These are phyloP conservation scores for Cardamine occulta DNA, from an alignment of 345 rosid genomes.

Conservation along the genomic window DNA sequence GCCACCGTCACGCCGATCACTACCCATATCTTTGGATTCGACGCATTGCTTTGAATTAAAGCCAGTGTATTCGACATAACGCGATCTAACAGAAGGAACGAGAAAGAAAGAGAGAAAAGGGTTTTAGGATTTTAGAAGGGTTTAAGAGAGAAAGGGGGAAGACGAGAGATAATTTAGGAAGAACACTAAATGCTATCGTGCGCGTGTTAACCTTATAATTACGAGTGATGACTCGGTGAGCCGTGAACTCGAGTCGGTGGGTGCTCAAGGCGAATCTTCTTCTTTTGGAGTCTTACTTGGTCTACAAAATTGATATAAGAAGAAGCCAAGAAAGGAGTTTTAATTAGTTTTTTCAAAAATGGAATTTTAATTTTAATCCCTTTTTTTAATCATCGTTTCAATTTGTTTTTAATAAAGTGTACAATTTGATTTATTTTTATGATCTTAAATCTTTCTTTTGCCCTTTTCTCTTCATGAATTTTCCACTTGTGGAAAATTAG, in stretches of 20 bases:
- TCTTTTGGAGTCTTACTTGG: not conserved
- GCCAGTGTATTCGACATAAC: conserved; percentile 55
- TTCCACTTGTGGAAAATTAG: conserved; percentile 1
- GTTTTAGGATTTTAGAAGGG: conserved; percentile 52
- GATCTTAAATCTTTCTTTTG: not conserved
- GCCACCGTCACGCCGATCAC: conserved; percentile 79
- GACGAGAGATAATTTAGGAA: not conserved
- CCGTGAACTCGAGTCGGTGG: conserved; percentile 18
- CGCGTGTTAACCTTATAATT: conserved; percentile 18
- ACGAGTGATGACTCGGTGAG: conserved; percentile 24
- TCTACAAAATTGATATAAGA: not conserved
- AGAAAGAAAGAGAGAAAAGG: conserved; percentile 26
- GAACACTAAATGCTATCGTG: conserved; percentile 17
- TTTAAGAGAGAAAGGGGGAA: conserved; percentile 34
- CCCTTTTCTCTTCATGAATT: conserved; percentile 14
- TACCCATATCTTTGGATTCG: conserved; percentile 76
- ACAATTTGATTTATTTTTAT: not conserved
- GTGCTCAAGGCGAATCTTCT: conserved; percentile 29
- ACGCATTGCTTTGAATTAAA: conserved; percentile 52
- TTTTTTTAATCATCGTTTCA: too few species aligned
- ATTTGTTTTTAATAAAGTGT: not conserved
- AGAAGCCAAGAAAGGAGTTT: not conserved
- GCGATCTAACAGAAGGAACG: conserved; percentile 33
- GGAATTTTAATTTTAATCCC: not conserved
- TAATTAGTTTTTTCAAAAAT: not conserved